phyloP scores from a whole-genome alignment of 1,139 yeast species.

The Blastobotrys serpentis region DNA sequence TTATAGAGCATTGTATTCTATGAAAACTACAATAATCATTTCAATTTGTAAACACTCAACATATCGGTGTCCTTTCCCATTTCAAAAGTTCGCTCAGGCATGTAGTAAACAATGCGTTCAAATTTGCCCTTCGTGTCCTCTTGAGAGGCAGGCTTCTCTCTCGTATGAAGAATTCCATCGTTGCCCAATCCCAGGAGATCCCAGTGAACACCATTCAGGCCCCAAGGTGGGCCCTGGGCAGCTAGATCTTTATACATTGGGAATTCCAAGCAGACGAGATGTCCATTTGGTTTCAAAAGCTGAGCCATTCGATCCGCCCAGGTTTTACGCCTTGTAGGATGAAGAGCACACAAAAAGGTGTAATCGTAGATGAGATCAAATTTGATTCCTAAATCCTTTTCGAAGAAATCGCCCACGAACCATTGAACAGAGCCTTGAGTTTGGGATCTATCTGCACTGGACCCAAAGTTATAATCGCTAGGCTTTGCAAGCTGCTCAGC shows the following conservation, averaged over 20 bases:
- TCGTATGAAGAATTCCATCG: constrained; percentile 12
- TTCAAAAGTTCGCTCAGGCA: constrained; percentile 10
- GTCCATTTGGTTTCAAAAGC: not conserved
- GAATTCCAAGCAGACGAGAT: constrained; percentile 12
- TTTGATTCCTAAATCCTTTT: not conserved
- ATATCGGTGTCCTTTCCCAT: constrained; percentile 11
- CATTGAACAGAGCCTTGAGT: constrained; percentile 1
- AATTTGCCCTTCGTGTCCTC: constrained; percentile 10
- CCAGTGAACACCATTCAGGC: constrained; percentile 16
- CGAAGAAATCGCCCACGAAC: constrained; percentile 11
- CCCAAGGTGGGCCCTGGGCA: constrained; percentile 15
- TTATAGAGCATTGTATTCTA: not conserved
- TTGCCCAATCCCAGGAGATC: constrained; percentile 12
- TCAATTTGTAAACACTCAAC: constrained; percentile 8
- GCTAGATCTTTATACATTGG: constrained; percentile 14
- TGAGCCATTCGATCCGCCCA: constrained; percentile 11
- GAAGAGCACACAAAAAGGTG: constrained; percentile 14
- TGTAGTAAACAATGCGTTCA: constrained; percentile 1
- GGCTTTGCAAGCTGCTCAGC: constrained; percentile 7
- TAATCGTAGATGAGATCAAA: constrained; percentile 13
- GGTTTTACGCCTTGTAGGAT: constrained; percentile 10
- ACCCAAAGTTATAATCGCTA: constrained; percentile 5
- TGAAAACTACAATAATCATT: not conserved
- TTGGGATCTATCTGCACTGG: not conserved
- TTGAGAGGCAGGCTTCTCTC: not conserved